Conservation (phyloP, 176 grass and related monocot genomes). For the Elymus sibiricus region DNA sequence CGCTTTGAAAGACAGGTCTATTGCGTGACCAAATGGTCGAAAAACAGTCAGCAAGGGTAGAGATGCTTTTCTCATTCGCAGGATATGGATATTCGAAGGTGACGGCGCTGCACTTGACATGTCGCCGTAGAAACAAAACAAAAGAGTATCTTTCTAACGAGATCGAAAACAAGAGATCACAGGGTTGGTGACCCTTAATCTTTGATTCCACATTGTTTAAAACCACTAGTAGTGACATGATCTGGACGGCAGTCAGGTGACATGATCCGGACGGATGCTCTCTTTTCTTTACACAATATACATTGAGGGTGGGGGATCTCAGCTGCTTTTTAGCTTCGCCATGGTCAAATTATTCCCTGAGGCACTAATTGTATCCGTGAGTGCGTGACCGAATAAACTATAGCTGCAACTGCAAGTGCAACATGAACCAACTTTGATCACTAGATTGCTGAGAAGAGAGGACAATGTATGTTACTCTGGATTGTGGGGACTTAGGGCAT, state of each 20-base stretch:
- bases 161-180: not conserved
- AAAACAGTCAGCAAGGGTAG: too few relatives aligned
- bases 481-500: too few relatives aligned
- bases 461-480: too few relatives aligned
- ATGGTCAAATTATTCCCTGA: conserved; percentile 26
- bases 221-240: too few relatives aligned
- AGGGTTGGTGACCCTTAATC: not conserved
- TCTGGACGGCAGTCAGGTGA: not conserved
- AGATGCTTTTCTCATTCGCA: not conserved
- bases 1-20: not conserved
- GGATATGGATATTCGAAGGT: too few relatives aligned
- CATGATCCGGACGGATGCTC: not conserved
- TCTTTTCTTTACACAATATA: not conserved
- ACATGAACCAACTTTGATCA: conserved; percentile 4
- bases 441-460: not conserved
- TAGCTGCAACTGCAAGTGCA: not conserved
- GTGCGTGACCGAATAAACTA: not conserved
- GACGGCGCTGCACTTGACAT: not conserved
- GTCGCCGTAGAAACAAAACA: not conserved
- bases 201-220: not conserved
- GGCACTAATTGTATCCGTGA: conserved; percentile 3
- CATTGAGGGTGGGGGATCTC: not conserved
- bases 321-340: not conserved
- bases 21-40: not conserved
- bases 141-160: not conserved